phyloP scores from a whole-genome alignment of 2,329 filamentous ascomycete genomes.

The Sodiomyces alkalinus region DNA sequence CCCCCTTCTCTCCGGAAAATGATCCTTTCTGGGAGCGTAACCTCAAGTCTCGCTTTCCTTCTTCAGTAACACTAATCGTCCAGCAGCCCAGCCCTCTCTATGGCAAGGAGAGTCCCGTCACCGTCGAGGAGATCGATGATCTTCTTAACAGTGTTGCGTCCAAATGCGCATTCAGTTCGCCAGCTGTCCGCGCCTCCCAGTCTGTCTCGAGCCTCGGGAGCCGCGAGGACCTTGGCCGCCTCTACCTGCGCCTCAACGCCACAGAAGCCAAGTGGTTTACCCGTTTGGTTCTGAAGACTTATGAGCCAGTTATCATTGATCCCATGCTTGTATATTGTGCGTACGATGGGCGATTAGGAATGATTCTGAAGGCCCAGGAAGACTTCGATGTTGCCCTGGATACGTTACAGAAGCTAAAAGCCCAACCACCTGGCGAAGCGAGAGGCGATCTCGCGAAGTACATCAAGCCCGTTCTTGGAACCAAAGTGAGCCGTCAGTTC shows the following conservation, averaged over 20 bases:
- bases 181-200: slow-evolving; percentile 31
- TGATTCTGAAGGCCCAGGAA: slow-evolving; percentile 54
- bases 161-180: slow-evolving; percentile 55
- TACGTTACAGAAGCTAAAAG: slow-evolving; percentile 27
- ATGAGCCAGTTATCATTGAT: slow-evolving; percentile 51
- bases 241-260: slow-evolving; percentile 47
- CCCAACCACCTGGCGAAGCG: slow-evolving; percentile 12
- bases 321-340: slow-evolving; percentile 34
- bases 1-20: too few species aligned
- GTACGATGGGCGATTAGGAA: slow-evolving; percentile 56
- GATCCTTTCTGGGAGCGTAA: slow-evolving; percentile 45
- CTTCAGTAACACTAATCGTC: slow-evolving; percentile 12
- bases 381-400: slow-evolving; percentile 46
- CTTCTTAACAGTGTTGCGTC: slow-evolving; percentile 53
- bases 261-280: slow-evolving; percentile 79
- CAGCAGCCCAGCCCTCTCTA: slow-evolving; percentile 28
- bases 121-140: slow-evolving; percentile 57
- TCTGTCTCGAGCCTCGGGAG: slow-evolving; percentile 11
- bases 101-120: slow-evolving; percentile 27
- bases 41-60: slow-evolving; percentile 9
- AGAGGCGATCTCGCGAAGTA: slow-evolving; percentile 13
- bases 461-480: slow-evolving; percentile 38
- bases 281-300: slow-evolving; percentile 63
- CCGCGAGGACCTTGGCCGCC: slow-evolving; percentile 30
- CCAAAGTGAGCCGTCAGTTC: slow-evolving; percentile 48